These are phyloP conservation scores for Rhodotorula sp. DNA, from an alignment of 1,284 basidiomycete species.

Conservation along the genomic window DNA sequence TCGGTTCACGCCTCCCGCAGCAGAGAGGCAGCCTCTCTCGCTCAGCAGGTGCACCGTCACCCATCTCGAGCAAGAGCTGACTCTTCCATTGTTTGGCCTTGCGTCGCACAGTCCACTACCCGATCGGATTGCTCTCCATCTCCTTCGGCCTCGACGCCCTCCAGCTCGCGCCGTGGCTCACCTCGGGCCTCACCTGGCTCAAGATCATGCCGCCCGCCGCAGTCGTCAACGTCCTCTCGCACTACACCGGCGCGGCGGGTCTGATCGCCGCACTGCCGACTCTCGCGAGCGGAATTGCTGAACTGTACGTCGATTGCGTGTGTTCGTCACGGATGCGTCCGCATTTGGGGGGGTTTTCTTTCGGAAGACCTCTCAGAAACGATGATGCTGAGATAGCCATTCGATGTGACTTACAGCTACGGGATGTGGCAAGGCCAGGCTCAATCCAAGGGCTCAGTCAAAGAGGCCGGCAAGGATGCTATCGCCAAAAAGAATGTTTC, in stretches of 20 bases:
- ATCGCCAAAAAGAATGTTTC: slow-evolving; percentile 43
- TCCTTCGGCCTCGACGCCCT: slow-evolving; percentile 42
- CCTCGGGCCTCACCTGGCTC: slow-evolving; percentile 30
- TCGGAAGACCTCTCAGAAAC: background rate
- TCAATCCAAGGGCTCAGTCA: slow-evolving; percentile 39
- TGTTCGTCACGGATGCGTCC: rapidly evolving
- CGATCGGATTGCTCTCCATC: slow-evolving; percentile 43
- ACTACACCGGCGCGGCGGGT: slow-evolving; percentile 46
- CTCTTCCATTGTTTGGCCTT: no score
- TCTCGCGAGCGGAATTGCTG: slow-evolving; percentile 45
- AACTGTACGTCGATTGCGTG: slow-evolving; percentile 27
- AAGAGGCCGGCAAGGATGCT: slow-evolving; percentile 39
- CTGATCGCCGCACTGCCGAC: slow-evolving; percentile 44
- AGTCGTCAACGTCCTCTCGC: slow-evolving; percentile 40
- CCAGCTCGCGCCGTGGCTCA: slow-evolving; percentile 39
- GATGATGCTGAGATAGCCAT: no score
- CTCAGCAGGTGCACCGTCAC: no score
- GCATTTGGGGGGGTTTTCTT: no score
- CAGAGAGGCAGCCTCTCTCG: background rate
- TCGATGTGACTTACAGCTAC: no score
- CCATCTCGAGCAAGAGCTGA: no score
- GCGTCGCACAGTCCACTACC: slow-evolving; percentile 25
- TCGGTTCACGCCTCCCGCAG: background rate
- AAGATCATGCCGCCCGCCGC: slow-evolving; percentile 39
- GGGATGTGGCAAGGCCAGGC: slow-evolving; percentile 44